phyloP scores from a whole-genome alignment of 352 stramenopile species.

The Phytophthora nicotianae region DNA sequence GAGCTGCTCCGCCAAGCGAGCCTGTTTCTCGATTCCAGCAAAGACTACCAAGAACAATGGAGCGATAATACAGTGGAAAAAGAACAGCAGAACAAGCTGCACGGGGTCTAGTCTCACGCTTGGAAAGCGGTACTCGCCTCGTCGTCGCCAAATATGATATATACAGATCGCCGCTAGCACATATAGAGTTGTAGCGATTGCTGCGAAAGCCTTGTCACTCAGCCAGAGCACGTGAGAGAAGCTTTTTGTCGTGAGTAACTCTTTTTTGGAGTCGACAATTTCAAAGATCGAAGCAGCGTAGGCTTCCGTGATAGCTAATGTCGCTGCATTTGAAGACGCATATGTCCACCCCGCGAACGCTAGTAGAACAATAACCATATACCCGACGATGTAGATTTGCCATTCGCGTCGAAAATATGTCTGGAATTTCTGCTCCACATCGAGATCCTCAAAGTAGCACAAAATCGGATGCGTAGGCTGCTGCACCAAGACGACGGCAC shows the following conservation, averaged over 20 bases:
- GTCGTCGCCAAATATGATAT: constrained; percentile 35
- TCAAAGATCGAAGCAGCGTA: constrained; percentile 25
- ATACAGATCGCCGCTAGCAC: constrained; percentile 27
- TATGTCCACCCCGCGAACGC: constrained; percentile 32
- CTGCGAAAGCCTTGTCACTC: constrained; percentile 27
- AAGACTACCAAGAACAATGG: constrained; percentile 44
- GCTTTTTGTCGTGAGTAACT: constrained; percentile 2
- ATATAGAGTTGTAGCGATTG: constrained; percentile 36
- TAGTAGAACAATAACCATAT: constrained; percentile 44
- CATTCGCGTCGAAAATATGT: constrained; percentile 56
- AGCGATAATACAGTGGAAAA: constrained; percentile 46
- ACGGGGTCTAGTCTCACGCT: constrained; percentile 41
- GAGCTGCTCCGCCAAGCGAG: constrained; percentile 19
- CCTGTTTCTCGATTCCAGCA: constrained; percentile 45
- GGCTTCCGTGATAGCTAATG: constrained; percentile 21
- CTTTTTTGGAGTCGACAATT: not conserved
- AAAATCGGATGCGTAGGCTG: constrained; percentile 50
- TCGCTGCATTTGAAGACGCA: constrained; percentile 25
- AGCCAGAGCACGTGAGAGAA: constrained; percentile 33
- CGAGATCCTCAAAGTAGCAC: constrained; percentile 57
- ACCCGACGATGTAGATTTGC: constrained; percentile 32
- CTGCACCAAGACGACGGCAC: constrained; percentile 39
- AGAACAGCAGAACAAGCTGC: constrained; percentile 51
- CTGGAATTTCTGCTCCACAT: constrained; percentile 70
- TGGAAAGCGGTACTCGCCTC: constrained; percentile 39